Base-by-base conservation (phyloP, 208 protist species). In the Phytomonas francai region DNA sequence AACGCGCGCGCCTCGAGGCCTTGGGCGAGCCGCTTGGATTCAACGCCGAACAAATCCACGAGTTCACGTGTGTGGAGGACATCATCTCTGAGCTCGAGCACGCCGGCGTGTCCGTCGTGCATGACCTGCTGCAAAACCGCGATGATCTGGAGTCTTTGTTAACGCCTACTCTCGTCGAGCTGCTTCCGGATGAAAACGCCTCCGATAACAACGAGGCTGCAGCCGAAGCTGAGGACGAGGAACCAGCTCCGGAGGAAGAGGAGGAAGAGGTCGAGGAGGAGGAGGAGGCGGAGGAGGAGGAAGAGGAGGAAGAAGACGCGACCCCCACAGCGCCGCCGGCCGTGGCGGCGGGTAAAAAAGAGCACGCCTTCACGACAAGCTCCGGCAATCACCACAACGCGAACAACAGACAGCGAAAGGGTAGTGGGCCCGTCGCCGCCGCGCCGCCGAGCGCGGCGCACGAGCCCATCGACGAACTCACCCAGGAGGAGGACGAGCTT, bases 61-160 rank as follows among this genome's bases (percentile, higher is more conserved):
- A 84, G 54, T 90, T 73, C 67, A 59, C 66, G 51, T 90, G 79
- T 67, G 76, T 94, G 9, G 83, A 89, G 58, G 85, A 91, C 70
- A 57, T 94, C 27, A 75, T 94, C 28, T 78, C 81, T 22, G 80
- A 76, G 39, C 78, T 94, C 49, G 85, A 88, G 30, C 75, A 83
- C 27, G 65, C 73, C 51, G 74, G 71, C 42, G 81, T 84, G 22
- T 83, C 80, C 19, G 85, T 94, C 29, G 82, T 85, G 59, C 88
- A 94, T 70, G 87, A 90, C 57, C 77, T 94, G 14, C 65, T 91
- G 62, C 83, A 84, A 68, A 82, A 80, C 72, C 78, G 83, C 66
- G 85, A 94, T 11, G 88, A 94, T 54, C 68, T 94, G 59, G 85
- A 94, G 71, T 85, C 83, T 19, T 72, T 90, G 59, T 73, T 94